A percentile compares a stretch with the other conserved stretches of the same genome.
Conservation (phyloP, 108 stramenopile genomes). For the Cylindrotheca fusiformis region DNA sequence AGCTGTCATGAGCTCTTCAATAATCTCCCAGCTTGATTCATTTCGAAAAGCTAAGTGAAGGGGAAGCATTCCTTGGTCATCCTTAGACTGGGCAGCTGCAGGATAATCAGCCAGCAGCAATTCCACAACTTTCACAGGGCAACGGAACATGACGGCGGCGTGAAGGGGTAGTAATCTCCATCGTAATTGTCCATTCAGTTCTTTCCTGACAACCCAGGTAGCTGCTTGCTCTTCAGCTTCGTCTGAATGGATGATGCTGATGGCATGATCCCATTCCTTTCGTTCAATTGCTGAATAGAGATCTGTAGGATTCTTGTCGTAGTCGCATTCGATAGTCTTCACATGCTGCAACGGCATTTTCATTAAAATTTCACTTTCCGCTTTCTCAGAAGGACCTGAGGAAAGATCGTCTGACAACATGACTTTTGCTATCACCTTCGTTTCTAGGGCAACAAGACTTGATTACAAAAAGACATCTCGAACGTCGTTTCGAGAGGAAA, state of each 20-base stretch:
- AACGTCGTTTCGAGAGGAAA: no score
- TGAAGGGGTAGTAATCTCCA: conserved; percentile 82
- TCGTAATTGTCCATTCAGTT: conserved; percentile 70
- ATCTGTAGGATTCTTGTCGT: conserved; percentile 63
- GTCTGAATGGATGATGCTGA: conserved; percentile 6
- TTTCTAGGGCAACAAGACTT: no score
- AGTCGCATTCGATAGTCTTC: conserved; percentile 66
- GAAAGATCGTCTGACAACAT: no score
- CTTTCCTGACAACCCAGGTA: conserved; percentile 78
- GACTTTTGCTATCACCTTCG: no score
- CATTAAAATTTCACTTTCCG: no score
- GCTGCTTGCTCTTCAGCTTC: conserved; percentile 19
- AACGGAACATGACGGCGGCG: conserved; percentile 80
- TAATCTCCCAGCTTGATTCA: conserved; percentile 48
- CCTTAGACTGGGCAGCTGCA: conserved; percentile 65
- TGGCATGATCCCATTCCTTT: conserved; percentile 64
- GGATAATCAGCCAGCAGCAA: conserved; percentile 58
- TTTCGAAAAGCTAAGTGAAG: conserved; percentile 81
- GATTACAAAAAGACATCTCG: no score
- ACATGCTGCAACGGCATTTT: no score
- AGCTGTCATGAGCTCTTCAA: conserved; percentile 61
- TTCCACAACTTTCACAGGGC: conserved; percentile 46
- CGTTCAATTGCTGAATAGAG: conserved; percentile 70
- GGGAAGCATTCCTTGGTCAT: conserved; percentile 85
- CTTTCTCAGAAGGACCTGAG: no score